Percentiles rank a stretch among this genome's conserved stretches.
Evolutionary conservation across 495 filamentous ascomycete species (phyloP).

Genomic region (Thermothielavioides terrestris): DNA sequence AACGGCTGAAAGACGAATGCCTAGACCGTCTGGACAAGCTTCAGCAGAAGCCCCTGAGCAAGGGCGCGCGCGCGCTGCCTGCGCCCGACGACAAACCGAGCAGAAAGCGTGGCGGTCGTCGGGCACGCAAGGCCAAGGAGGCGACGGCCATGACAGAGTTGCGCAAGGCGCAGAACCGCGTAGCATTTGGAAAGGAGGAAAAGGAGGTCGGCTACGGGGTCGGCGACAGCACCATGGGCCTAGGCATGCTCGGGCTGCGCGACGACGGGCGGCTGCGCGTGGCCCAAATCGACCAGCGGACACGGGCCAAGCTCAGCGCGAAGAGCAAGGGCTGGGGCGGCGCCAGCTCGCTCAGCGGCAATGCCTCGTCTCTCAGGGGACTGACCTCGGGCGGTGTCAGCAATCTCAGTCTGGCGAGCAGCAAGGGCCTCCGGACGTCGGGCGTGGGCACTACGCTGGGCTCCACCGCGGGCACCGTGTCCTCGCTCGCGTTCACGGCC

Average conservation of each 20-base stretch:
- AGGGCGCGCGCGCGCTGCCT: constrained; percentile 77
- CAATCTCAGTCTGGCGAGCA: constrained; percentile 58
- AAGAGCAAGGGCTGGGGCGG: constrained; percentile 95
- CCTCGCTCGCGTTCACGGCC: constrained; percentile 85
- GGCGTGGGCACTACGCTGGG: constrained; percentile 64
- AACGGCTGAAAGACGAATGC: constrained; percentile 75
- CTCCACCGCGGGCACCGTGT: constrained; percentile 60
- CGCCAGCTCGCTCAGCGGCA: constrained; percentile 56
- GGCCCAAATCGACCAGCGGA: constrained; percentile 86
- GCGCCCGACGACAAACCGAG: constrained; percentile 94
- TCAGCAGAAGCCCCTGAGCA: constrained; percentile 86
- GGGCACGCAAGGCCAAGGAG: constrained; percentile 93
- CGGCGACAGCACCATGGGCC: constrained; percentile 74
- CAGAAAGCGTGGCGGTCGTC: constrained; percentile 82
- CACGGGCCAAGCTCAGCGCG: constrained; percentile 82
- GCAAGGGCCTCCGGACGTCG: constrained; percentile 61
- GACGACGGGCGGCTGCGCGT: constrained; percentile 81
- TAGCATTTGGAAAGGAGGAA: constrained; percentile 95
- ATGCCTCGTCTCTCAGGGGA: constrained; percentile 70
- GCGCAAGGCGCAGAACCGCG: constrained; percentile 89
- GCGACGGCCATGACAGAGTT: constrained; percentile 95
- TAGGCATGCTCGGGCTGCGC: constrained; percentile 90
- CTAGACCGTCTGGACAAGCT: constrained; percentile 87
- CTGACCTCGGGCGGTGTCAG: constrained; percentile 51
- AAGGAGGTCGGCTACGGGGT: constrained; percentile 86